phyloP scores from a whole-genome alignment of 768 basidiomycete species.

The Suillus clintonianus region DNA sequence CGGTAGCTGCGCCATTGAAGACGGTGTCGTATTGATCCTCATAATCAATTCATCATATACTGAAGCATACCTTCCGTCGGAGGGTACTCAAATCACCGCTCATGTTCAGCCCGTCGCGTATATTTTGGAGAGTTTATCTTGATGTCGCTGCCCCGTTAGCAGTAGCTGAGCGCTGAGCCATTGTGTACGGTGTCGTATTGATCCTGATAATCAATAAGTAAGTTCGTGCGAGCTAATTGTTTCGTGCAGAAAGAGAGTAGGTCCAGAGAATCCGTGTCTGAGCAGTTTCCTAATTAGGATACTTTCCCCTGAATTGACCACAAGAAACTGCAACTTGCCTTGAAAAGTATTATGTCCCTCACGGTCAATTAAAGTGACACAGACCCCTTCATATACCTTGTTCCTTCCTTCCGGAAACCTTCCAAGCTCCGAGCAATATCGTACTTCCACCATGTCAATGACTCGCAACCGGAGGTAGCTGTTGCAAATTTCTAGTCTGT shows the following conservation, averaged over 20 bases:
- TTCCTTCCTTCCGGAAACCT: not conserved
- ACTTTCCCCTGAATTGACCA: not conserved
- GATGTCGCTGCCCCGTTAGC: slow-evolving; percentile 52
- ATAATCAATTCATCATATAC: too few relatives aligned
- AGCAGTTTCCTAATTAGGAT: not conserved
- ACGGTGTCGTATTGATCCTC: too few relatives aligned
- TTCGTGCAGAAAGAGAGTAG: slow-evolving; percentile 22
- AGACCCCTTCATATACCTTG: not conserved
- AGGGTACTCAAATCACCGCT: slow-evolving; percentile 94
- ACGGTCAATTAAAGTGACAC: not conserved
- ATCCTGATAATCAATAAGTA: slow-evolving; percentile 92
- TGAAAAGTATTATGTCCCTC: not conserved
- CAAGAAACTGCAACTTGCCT: not conserved
- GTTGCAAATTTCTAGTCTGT: not conserved
- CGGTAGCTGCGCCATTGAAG: too few relatives aligned
- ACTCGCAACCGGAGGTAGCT: not conserved
- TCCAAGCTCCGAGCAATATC: not conserved
- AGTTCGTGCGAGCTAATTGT: slow-evolving; percentile 83
- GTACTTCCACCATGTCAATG: not conserved
- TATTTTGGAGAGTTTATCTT: slow-evolving; percentile 92
- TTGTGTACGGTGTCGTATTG: slow-evolving; percentile 77
- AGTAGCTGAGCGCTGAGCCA: slow-evolving; percentile 47
- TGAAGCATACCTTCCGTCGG: slow-evolving; percentile 87
- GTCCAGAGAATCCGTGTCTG: not conserved
- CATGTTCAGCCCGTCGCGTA: slow-evolving; percentile 99